A percentile compares a stretch with the other conserved stretches of the same genome.
Evolutionary conservation across 345 rosid species (phyloP).

Genomic region (Corchorus capsularis): DNA sequence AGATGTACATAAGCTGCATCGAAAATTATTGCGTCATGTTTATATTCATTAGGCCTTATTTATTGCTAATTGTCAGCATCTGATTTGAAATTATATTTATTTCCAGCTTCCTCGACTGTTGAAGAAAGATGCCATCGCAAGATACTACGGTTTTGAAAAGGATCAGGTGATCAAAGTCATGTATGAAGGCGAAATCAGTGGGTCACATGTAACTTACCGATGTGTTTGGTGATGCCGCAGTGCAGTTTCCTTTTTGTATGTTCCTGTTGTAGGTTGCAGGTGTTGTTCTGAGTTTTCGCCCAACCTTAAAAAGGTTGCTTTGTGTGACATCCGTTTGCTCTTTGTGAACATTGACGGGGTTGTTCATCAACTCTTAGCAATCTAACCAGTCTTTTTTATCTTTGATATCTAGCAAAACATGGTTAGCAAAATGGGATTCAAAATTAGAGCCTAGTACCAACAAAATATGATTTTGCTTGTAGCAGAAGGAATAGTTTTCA

Average conservation of each 20-base stretch:
- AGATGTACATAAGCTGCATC: background rate
- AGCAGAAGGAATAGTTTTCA: no score
- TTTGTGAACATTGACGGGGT: background rate
- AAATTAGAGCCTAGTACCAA: no score
- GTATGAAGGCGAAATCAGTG: slow-evolving; percentile 44
- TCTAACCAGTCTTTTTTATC: background rate
- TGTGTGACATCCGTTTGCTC: background rate
- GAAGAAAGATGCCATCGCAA: slow-evolving; percentile 50
- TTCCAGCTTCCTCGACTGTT: slow-evolving; percentile 70
- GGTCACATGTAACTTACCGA: slow-evolving; percentile 20
- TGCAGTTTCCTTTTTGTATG: background rate
- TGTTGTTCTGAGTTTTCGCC: background rate
- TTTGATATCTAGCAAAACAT: background rate
- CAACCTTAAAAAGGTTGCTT: background rate
- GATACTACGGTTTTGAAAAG: slow-evolving; percentile 68
- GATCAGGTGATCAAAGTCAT: slow-evolving; percentile 70
- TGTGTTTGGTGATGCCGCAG: slow-evolving; percentile 16
- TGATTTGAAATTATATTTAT: background rate
- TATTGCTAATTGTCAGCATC: background rate
- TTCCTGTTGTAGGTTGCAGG: background rate
- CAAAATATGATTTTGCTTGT: no score
- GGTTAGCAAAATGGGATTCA: no score
- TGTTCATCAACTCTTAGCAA: background rate
- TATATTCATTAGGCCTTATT: background rate
- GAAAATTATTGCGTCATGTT: background rate